These are phyloP conservation scores for Fulvia fulva DNA, from an alignment of 2,329 filamentous ascomycete genomes.

Conservation along the genomic window DNA sequence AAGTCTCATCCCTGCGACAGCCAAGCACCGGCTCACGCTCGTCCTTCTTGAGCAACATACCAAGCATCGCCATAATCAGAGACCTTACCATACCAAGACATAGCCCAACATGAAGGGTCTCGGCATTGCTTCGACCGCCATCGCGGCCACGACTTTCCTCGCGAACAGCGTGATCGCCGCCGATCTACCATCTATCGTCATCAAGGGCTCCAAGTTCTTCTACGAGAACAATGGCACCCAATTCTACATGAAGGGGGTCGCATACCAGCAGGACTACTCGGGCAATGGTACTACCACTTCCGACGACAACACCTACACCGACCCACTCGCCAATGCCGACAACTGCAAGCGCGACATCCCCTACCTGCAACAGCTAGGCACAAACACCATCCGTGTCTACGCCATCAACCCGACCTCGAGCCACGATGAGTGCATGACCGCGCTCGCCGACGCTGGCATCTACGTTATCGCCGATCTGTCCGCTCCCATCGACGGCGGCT, in stretches of 20 bases:
- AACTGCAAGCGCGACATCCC: conserved; percentile 83
- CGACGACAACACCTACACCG: conserved; percentile 59
- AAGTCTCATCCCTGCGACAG: conserved; percentile 3
- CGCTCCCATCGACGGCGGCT: conserved; percentile 61
- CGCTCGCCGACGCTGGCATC: conserved; percentile 80
- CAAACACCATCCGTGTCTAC: conserved; percentile 94
- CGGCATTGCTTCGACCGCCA: conserved; percentile 44
- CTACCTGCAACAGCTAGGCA: conserved; percentile 70
- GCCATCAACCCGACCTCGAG: conserved; percentile 76
- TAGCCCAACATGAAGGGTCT: conserved; percentile 50
- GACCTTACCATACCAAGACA: background rate
- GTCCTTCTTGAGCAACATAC: conserved; percentile 3
- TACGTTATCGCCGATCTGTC: conserved; percentile 92
- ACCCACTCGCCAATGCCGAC: conserved; percentile 71
- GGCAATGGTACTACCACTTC: conserved; percentile 39
- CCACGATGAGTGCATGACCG: conserved; percentile 79
- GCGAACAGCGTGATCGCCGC: conserved; percentile 44
- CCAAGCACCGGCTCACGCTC: background rate
- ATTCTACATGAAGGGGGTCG: conserved; percentile 87
- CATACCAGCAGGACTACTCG: conserved; percentile 77
- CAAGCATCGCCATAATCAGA: conserved; percentile 2
- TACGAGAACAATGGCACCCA: conserved; percentile 74
- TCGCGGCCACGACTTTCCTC: conserved; percentile 43
- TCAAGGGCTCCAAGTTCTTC: conserved; percentile 87
- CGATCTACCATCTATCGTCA: conserved; percentile 60